Evolutionary conservation across 495 filamentous ascomycete species (phyloP).

Genomic region (Immersiella caudata): DNA sequence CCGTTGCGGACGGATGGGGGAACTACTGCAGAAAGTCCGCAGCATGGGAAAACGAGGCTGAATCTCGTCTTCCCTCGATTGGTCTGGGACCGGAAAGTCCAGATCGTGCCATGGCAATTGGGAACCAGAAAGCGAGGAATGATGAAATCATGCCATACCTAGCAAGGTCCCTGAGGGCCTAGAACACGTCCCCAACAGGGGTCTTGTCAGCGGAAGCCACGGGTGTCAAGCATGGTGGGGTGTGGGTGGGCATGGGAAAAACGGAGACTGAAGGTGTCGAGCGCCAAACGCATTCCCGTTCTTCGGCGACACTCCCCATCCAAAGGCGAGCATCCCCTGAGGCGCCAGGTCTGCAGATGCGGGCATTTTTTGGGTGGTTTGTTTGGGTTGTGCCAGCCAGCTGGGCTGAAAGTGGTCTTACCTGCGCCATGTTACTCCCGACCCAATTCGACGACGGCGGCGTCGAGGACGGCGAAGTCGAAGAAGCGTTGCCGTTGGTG

Average conservation of each 20-base stretch:
- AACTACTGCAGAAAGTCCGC: neutral
- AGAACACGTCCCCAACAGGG: constrained; percentile 26
- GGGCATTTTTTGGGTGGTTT: neutral
- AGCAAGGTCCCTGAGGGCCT: constrained; percentile 52
- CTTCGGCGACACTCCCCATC: neutral
- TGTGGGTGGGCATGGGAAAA: neutral
- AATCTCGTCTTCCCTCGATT: constrained; percentile 7
- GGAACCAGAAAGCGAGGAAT: constrained; percentile 22
- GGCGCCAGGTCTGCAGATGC: constrained; percentile 1
- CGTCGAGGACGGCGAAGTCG: constrained; percentile 4
- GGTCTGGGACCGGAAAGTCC: constrained; percentile 12
- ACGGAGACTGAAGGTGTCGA: neutral
- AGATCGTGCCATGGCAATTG: constrained; percentile 23
- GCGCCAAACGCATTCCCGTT: neutral
- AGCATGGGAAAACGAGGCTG: constrained; percentile 3
- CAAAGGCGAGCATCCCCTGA: neutral
- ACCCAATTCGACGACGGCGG: constrained; percentile 22
- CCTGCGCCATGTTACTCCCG: constrained; percentile 29
- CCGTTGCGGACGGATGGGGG: constrained; percentile 2
- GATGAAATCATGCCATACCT: constrained; percentile 44
- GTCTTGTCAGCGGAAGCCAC: constrained; percentile 27
- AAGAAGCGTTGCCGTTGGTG: neutral
- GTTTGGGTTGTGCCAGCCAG: constrained; percentile 8
- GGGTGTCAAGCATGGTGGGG: too few species aligned
- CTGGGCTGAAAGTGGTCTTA: constrained; percentile 17